A percentile compares a stretch with the other conserved stretches of the same genome.
These are phyloP conservation scores for Colletotrichum sp. DNA, from an alignment of 2,329 filamentous ascomycete species.

Conservation along the genomic window DNA sequence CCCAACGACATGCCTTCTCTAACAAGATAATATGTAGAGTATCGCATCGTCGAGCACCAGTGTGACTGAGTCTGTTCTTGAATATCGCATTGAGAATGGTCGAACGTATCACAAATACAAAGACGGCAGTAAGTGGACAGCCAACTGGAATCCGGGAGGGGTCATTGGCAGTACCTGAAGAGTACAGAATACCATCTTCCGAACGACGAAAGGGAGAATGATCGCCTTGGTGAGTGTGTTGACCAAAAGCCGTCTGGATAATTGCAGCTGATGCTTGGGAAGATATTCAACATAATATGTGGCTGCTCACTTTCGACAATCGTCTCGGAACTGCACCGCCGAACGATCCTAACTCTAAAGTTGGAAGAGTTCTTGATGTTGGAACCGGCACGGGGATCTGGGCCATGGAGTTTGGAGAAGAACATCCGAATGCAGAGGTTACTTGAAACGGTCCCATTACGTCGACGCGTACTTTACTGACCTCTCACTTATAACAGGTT, in stretches of 20 bases:
- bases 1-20: background rate
- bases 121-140: background rate
- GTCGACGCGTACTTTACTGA: background rate
- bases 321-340: slow-evolving; percentile 25
- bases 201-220: slow-evolving; percentile 30
- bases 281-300: slow-evolving; percentile 34
- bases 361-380: slow-evolving; percentile 42
- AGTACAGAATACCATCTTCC: slow-evolving; percentile 26
- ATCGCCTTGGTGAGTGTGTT: slow-evolving; percentile 19
- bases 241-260: background rate
- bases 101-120: slow-evolving; percentile 24
- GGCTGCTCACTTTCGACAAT: slow-evolving; percentile 26
- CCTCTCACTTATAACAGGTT: slow-evolving; percentile 22
- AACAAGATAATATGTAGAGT: background rate
- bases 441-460: background rate
- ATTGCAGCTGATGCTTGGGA: background rate
- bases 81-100: slow-evolving; percentile 1
- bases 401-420: slow-evolving; percentile 47
- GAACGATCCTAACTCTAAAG: background rate
- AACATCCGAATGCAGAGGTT: slow-evolving; percentile 34
- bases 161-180: background rate
- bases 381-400: slow-evolving; percentile 53
- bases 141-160: background rate
- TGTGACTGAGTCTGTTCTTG: background rate
- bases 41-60: background rate